Evolutionary conservation across 345 rosid genomes (phyloP).

Genomic region (Citrus sp.): DNA sequence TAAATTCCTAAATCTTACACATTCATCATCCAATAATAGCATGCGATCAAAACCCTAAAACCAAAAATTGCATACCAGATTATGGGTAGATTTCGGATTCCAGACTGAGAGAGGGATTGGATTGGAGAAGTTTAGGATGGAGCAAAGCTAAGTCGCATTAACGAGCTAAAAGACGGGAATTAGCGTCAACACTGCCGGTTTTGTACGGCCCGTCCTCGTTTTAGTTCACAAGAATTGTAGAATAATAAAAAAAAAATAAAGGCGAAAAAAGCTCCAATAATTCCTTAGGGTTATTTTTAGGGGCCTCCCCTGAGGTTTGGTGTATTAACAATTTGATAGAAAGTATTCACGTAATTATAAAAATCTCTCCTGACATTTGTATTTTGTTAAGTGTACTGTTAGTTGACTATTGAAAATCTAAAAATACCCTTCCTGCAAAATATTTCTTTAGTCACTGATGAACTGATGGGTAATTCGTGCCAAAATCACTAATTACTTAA

Average conservation of each 20-base stretch:
- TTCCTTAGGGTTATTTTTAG: no score
- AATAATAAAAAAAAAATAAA: not conserved
- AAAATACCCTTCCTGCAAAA: no score
- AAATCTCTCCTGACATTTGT: no score
- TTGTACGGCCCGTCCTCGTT: constrained; percentile 24
- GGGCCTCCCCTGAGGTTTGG: no score
- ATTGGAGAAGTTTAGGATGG: not conserved
- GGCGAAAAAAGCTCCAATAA: not conserved
- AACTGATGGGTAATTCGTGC: no score
- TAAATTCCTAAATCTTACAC: not conserved
- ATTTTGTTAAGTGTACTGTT: no score
- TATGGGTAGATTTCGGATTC: not conserved
- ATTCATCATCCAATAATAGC: not conserved
- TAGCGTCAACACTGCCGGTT: constrained; percentile 3
- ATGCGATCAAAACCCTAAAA: not conserved
- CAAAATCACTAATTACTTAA: no score
- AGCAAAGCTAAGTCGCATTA: constrained; percentile 7
- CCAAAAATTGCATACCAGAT: not conserved
- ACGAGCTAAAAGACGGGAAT: not conserved
- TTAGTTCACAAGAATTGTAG: not conserved
- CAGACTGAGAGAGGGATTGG: not conserved
- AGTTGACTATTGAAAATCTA: no score
- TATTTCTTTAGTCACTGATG: no score
- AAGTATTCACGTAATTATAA: no score
- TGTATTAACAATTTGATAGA: no score